These are phyloP conservation scores for Botrytis pseudocinerea DNA, from an alignment of 2,329 filamentous ascomycete genomes.

Conservation along the genomic window DNA sequence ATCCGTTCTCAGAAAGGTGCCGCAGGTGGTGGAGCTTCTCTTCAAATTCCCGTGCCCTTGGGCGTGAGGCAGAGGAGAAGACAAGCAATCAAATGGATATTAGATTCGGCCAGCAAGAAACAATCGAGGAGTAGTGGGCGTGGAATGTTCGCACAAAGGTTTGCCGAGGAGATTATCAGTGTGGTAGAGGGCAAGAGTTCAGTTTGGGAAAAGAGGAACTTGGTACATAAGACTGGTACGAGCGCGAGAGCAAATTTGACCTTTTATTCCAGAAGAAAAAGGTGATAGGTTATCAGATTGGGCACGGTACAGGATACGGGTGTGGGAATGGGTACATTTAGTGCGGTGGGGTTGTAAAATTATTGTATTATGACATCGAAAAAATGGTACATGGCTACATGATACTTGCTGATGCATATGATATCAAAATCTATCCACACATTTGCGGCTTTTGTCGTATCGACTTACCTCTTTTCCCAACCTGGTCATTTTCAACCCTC, in stretches of 20 bases:
- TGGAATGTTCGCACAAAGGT: slow-evolving; percentile 70
- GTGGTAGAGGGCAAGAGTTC: slow-evolving; percentile 82
- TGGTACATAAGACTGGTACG: slow-evolving; percentile 79
- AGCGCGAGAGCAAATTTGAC: slow-evolving; percentile 72
- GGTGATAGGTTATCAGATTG: background rate
- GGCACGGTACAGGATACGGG: background rate
- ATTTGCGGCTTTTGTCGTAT: background rate
- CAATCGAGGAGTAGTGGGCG: slow-evolving; percentile 70
- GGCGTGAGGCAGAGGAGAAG: slow-evolving; percentile 73
- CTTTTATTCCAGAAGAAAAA: slow-evolving; percentile 39
- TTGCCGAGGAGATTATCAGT: slow-evolving; percentile 83
- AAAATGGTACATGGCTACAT: background rate
- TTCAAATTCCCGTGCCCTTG: slow-evolving; percentile 81
- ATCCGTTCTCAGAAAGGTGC: slow-evolving; percentile 74
- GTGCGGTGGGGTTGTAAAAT: slow-evolving; percentile 12
- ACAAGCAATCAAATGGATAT: slow-evolving; percentile 82
- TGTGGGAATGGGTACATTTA: background rate
- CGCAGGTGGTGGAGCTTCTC: slow-evolving; percentile 79
- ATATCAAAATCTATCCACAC: background rate
- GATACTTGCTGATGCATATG: slow-evolving; percentile 10
- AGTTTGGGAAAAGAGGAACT: slow-evolving; percentile 80
- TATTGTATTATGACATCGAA: slow-evolving; percentile 24
- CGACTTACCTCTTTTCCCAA: background rate
- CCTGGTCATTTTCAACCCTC: background rate
- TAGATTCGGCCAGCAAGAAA: slow-evolving; percentile 79